phyloP scores from a whole-genome alignment of 352 stramenopile species.

The Phytophthora pisi region DNA sequence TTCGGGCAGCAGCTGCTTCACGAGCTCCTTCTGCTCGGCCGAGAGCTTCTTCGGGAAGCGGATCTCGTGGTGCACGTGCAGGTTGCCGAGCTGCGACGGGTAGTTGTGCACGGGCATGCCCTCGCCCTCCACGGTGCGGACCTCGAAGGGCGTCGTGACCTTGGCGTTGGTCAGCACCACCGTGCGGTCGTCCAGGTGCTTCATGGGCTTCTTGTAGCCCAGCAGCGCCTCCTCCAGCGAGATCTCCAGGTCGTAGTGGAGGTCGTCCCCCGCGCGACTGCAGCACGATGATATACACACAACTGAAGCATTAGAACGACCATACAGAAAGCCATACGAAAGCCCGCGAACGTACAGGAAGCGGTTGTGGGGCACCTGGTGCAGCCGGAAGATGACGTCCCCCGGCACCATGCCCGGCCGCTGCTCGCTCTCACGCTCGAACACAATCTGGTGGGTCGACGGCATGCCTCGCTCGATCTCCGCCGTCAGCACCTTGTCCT shows the following conservation, averaged over 20 bases:
- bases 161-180: conserved; percentile 86
- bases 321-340: neutral
- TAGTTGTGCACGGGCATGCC: conserved; percentile 96
- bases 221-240: conserved; percentile 96
- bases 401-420: conserved; percentile 88
- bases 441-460: conserved; percentile 85
- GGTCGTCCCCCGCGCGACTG: conserved; percentile 93
- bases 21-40: conserved; percentile 84
- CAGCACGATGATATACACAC: neutral
- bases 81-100: conserved; percentile 89
- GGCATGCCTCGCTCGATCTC: conserved; percentile 86
- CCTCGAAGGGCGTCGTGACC: conserved; percentile 94
- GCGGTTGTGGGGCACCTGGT: conserved; percentile 85
- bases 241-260: conserved; percentile 96
- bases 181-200: conserved; percentile 94
- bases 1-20: conserved; percentile 55
- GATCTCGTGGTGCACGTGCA: conserved; percentile 96
- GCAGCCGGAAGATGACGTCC: conserved; percentile 96
- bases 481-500: conserved; percentile 81
- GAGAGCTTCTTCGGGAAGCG: conserved; percentile 92
- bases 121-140: conserved; percentile 91
- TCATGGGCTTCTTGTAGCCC: conserved; percentile 93
- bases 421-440: conserved; percentile 87
- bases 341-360: conserved; percentile 70
- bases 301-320: conserved; percentile 1